phyloP scores from a whole-genome alignment of 2,329 filamentous ascomycete genomes.

The Cordyceps pruinosa region DNA sequence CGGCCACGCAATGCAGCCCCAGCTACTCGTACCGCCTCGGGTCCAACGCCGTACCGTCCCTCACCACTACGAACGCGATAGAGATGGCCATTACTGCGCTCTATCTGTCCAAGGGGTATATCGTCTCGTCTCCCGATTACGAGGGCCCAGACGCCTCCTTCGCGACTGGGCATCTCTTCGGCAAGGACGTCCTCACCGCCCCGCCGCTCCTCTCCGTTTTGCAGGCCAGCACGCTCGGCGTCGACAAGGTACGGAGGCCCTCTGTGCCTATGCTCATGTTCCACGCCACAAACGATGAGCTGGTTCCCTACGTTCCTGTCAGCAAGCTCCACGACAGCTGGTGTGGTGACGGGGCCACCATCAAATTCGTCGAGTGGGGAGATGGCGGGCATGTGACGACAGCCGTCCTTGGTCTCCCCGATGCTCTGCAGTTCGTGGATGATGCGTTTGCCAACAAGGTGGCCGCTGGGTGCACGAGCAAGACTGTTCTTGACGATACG shows the following conservation, averaged over 20 bases:
- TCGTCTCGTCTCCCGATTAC: neutral
- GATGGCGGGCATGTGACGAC: slow-evolving; percentile 8
- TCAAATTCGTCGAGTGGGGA: slow-evolving; percentile 1
- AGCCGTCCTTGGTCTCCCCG: neutral
- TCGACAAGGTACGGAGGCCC: slow-evolving; percentile 1
- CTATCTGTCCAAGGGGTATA: neutral
- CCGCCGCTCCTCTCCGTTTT: neutral
- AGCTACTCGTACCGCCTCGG: slow-evolving; percentile 6
- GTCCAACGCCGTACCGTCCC: neutral
- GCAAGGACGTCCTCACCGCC: neutral
- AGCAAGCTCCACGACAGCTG: neutral
- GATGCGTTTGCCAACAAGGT: slow-evolving; percentile 2
- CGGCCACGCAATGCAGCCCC: slow-evolving; percentile 2
- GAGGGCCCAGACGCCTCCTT: slow-evolving; percentile 1
- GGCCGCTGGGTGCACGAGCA: slow-evolving; percentile 1
- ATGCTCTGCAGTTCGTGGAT: neutral
- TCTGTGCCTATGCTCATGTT: slow-evolving; percentile 6
- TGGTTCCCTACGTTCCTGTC: slow-evolving; percentile 2
- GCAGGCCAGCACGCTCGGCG: slow-evolving; percentile 1
- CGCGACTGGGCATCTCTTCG: neutral
- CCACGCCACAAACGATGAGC: slow-evolving; percentile 8
- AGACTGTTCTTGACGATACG: neutral
- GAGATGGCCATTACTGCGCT: neutral
- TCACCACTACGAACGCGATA: neutral
- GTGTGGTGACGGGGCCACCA: slow-evolving; percentile 3